These are phyloP conservation scores for Taphrina sp. DNA, from an alignment of 1,139 yeast species.

Conservation along the genomic window DNA sequence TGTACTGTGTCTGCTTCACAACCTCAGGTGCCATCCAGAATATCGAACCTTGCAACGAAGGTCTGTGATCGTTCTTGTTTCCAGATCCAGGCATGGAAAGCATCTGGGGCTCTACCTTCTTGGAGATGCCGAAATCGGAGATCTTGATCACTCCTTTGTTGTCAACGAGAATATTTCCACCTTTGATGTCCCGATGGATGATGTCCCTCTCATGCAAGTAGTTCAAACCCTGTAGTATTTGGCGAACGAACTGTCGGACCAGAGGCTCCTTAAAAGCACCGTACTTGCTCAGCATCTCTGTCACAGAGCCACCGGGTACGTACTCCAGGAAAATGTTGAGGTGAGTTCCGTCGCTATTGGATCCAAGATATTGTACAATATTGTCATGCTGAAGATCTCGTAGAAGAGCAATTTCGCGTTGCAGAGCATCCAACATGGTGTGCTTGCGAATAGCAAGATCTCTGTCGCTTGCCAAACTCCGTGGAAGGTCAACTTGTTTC, in stretches of 20 bases:
- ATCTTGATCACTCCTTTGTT: constrained; percentile 93
- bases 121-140: constrained; percentile 91
- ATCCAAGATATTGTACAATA: constrained; percentile 77
- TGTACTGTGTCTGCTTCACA: constrained; percentile 83
- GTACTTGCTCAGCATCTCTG: constrained; percentile 75
- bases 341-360: constrained; percentile 33
- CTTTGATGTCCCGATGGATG: constrained; percentile 91
- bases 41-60: constrained; percentile 88
- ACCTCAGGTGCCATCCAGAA: constrained; percentile 99
- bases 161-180: constrained; percentile 86
- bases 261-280: constrained; percentile 82
- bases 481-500: constrained; percentile 81
- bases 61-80: constrained; percentile 54
- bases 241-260: constrained; percentile 70
- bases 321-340: constrained; percentile 58
- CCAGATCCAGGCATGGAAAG: constrained; percentile 39
- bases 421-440: constrained; percentile 77
- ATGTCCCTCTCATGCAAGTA: constrained; percentile 86
- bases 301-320: constrained; percentile 97
- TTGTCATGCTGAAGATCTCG: constrained; percentile 91
- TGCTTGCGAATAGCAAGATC: constrained; percentile 48
- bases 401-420: constrained; percentile 89
- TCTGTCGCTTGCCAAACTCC: constrained; percentile 48
- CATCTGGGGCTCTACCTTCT: constrained; percentile 55
- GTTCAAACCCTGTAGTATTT: constrained; percentile 77